These are phyloP conservation scores for Tolypocladium sp. DNA, from an alignment of 2,329 filamentous ascomycete genomes.

Conservation along the genomic window DNA sequence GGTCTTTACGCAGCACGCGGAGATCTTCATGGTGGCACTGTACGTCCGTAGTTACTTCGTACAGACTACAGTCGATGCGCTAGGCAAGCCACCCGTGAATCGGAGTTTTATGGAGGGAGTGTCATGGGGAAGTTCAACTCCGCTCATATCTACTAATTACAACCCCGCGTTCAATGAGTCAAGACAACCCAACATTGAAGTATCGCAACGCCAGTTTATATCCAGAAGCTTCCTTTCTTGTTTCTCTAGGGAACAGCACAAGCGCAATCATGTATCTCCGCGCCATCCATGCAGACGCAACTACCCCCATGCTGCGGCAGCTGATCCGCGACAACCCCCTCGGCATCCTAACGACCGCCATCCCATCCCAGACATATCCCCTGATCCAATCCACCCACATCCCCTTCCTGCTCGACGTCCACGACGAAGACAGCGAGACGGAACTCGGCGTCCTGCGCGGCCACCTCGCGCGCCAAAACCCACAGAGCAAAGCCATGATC, in stretches of 20 bases:
- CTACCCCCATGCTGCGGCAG: constrained; percentile 37
- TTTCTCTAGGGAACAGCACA: background rate
- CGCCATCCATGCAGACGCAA: constrained; percentile 40
- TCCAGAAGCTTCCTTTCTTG: background rate
- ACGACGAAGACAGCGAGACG: constrained; percentile 28
- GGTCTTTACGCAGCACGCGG: background rate
- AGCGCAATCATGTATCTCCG: constrained; percentile 45
- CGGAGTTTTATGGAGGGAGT: background rate
- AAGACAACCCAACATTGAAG: too few species aligned
- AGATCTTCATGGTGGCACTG: background rate
- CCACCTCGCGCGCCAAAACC: constrained; percentile 54
- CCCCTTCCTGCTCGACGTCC: constrained; percentile 47
- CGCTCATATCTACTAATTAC: background rate
- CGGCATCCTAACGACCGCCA: constrained; percentile 53
- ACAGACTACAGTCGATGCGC: background rate
- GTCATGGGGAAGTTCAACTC: background rate
- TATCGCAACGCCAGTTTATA: background rate
- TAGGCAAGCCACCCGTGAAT: background rate
- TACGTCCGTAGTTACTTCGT: too few species aligned
- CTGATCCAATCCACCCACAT: constrained; percentile 52
- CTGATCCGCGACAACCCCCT: constrained; percentile 52
- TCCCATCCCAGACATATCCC: constrained; percentile 36
- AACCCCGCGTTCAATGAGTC: too few species aligned
- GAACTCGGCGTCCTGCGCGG: constrained; percentile 42
- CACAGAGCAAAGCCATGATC: constrained; percentile 53